A percentile compares a stretch with the other conserved stretches of the same genome.
Conservation (phyloP, 331 rosid species). For the Ulmus americana region DNA sequence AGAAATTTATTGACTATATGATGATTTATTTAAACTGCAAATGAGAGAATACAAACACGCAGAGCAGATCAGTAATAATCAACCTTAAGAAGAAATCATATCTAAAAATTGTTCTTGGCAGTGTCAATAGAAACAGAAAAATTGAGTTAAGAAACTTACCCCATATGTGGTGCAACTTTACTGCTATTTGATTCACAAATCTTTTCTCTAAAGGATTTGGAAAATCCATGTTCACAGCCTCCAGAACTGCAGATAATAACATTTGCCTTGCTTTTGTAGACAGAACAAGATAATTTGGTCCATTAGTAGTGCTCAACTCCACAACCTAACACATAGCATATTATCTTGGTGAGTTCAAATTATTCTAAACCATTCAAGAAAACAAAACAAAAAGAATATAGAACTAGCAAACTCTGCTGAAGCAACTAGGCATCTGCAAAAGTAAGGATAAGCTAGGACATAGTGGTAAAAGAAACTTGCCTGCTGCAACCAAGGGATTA, state of each 20-base stretch:
- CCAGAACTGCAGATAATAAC: slow-evolving; percentile 53
- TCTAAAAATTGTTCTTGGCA: too few relatives aligned
- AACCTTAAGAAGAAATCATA: too few relatives aligned
- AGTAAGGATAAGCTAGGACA: background rate
- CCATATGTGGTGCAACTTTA: slow-evolving; percentile 61
- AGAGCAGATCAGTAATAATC: too few relatives aligned
- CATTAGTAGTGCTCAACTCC: slow-evolving; percentile 59
- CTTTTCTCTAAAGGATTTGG: slow-evolving; percentile 57
- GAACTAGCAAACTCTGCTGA: background rate
- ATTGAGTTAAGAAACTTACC: slow-evolving; percentile 27
- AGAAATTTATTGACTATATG: too few relatives aligned
- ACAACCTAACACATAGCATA: slow-evolving; percentile 38
- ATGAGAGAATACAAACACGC: too few relatives aligned
- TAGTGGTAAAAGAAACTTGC: slow-evolving; percentile 38
- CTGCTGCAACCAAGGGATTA: slow-evolving; percentile 83
- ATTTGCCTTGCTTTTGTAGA: slow-evolving; percentile 54
- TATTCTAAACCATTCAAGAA: background rate
- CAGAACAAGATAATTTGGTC: slow-evolving; percentile 50
- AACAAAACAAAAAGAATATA: background rate
- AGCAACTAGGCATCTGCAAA: too few relatives aligned
- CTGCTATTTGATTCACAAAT: slow-evolving; percentile 45
- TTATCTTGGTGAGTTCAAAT: too few relatives aligned
- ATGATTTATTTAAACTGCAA: too few relatives aligned
- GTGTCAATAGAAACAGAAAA: too few relatives aligned
- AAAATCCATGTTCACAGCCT: slow-evolving; percentile 46